Base-by-base conservation (phyloP, 129 eudicot genomes). In the Escallonia herrerae region DNA sequence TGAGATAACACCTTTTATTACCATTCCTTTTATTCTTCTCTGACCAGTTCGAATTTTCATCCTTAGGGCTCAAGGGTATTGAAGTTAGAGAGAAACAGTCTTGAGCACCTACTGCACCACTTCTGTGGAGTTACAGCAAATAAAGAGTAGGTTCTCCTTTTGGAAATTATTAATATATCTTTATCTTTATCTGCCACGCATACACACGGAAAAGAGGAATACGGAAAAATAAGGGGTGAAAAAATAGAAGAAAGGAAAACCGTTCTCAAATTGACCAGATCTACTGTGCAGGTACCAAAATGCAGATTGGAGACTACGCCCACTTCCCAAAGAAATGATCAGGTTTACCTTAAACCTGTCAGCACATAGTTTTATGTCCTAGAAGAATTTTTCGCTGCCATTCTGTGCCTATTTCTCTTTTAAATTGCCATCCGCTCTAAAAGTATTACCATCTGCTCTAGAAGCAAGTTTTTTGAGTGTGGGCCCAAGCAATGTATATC, bases 261-360 rank as follows among this genome's bases (percentile, higher is more conserved):
- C 10, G 9, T 42, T 62, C 15, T 3, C 9, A 14, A 58, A 7
- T 68, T 76, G 54, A 77, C 56, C 58, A 43, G 61, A 22, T 22
- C 37, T 41, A 39, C 22, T 55, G 65, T 83, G 71, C 83, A 91
- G 97, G 66, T 93, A 93, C 79, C 98, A 93, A 74, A 93, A 88
- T 78, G 98, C 98, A 14, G 98, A 93, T 75, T 93, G 98, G 98
- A 84, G 98, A 72, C 62, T 93, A 15, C 86, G 98, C 10, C 98
- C 98, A 38, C 81, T 93, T 65, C 90, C 98, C 10, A 59, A 52
- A 58, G 96, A 83, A 72, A 93, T 93, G 98, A 47, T 93, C 62
- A 88, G 79, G 95, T 90, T 83, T 53, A 39, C 64, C 14, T 37
- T 8, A 43, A 42, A 63, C 5, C 40, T n/a, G 15, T 42, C 45